Percentiles rank a stretch among this genome's conserved stretches.
Evolutionary conservation across 305 asterid species (phyloP).

Genomic region (Fraxinus floribunda): DNA sequence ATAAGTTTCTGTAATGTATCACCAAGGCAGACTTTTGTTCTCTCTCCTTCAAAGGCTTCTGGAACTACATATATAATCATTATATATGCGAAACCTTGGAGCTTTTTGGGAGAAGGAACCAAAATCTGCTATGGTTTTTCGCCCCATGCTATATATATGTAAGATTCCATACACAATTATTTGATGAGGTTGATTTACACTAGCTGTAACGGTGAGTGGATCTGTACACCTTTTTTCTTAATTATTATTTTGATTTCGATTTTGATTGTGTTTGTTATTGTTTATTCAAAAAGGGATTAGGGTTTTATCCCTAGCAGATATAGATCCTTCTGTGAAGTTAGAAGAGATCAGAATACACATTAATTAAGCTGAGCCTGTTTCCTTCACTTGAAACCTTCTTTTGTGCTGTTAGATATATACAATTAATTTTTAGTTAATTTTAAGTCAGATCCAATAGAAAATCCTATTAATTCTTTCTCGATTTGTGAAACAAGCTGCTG

Average conservation of each 20-base stretch:
- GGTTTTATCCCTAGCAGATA: background rate
- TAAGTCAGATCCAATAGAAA: background rate
- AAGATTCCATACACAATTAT: background rate
- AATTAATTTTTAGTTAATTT: too few species aligned
- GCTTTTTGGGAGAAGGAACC: constrained; percentile 39
- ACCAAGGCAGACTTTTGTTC: constrained; percentile 51
- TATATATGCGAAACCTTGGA: constrained; percentile 22
- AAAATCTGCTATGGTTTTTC: constrained; percentile 36
- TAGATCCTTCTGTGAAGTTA: background rate
- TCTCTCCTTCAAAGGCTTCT: constrained; percentile 72
- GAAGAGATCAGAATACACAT: background rate
- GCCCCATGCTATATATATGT: background rate
- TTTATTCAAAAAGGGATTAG: background rate
- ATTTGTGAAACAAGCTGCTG: too few species aligned
- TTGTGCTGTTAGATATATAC: background rate
- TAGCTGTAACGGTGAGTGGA: background rate
- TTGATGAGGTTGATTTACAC: background rate
- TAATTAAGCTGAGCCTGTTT: background rate
- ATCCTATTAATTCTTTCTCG: background rate
- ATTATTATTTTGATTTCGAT: too few species aligned
- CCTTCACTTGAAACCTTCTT: background rate
- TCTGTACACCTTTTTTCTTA: background rate
- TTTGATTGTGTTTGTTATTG: background rate
- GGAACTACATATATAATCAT: constrained; percentile 13
- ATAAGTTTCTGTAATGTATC: background rate